These are phyloP conservation scores for Quercus mongolica DNA, from an alignment of 306 rosid species.

Conservation along the genomic window DNA sequence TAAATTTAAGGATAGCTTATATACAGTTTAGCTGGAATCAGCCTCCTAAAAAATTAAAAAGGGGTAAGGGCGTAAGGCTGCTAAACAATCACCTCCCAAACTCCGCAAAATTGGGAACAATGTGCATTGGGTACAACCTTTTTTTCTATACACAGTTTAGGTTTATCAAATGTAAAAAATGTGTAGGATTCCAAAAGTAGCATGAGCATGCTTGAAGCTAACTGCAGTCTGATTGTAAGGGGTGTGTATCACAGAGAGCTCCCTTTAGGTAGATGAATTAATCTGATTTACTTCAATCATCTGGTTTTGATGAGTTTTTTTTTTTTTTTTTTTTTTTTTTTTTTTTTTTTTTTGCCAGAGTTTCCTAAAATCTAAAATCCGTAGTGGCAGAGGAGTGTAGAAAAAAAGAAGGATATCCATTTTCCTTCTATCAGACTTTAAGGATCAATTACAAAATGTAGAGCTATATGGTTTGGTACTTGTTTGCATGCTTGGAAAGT, in stretches of 20 bases:
- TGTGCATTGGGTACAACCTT: too few species aligned
- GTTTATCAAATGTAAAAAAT: background rate
- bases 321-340: too few species aligned
- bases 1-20: background rate
- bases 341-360: background rate
- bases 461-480: background rate
- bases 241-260: background rate
- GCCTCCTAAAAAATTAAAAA: too few species aligned
- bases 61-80: too few species aligned
- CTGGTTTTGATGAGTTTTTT: conserved; percentile 8
- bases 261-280: conserved; percentile 5
- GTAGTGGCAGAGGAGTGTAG: background rate
- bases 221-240: background rate
- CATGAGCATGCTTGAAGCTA: background rate
- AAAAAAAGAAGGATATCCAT: background rate
- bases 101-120: too few species aligned
- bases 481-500: background rate
- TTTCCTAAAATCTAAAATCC: conserved; percentile 2
- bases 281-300: conserved; percentile 9
- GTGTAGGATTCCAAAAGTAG: background rate
- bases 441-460: background rate
- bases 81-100: too few species aligned
- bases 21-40: background rate
- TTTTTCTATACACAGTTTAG: background rate
- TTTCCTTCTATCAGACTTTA: background rate